A percentile compares a stretch with the other conserved stretches of the same genome.
These are phyloP conservation scores for Meyerozyma carpophila DNA, from an alignment of 1,139 yeast species.

Conservation along the genomic window DNA sequence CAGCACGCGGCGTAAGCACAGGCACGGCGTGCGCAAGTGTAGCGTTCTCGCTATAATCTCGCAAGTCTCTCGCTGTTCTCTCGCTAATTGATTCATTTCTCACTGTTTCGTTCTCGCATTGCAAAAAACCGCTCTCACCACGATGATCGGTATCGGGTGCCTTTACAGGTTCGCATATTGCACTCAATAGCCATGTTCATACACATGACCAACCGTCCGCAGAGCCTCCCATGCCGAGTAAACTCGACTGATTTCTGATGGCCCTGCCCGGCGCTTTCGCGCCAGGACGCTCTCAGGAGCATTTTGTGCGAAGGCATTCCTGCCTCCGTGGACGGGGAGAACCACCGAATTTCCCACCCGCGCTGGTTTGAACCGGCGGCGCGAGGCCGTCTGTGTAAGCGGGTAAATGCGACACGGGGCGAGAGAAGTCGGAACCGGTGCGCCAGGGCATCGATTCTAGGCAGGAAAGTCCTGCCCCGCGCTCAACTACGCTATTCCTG, in stretches of 20 bases:
- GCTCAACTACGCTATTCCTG: background rate
- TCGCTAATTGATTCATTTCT: no score
- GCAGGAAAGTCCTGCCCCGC: background rate
- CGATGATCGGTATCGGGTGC: slow-evolving; percentile 86
- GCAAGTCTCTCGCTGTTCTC: no score
- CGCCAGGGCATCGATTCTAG: slow-evolving; percentile 16
- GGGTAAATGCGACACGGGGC: slow-evolving; percentile 66
- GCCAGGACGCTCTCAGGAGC: slow-evolving; percentile 70
- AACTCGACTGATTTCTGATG: slow-evolving; percentile 52
- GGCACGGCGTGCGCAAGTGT: no score
- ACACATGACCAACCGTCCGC: slow-evolving; percentile 63
- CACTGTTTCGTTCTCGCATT: no score
- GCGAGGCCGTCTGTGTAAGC: slow-evolving; percentile 37
- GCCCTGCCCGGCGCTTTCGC: slow-evolving; percentile 71
- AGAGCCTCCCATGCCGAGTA: slow-evolving; percentile 59
- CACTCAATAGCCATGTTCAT: slow-evolving; percentile 58
- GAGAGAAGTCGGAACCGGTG: slow-evolving; percentile 36
- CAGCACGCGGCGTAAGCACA: background rate
- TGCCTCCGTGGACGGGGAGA: slow-evolving; percentile 45
- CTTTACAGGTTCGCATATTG: slow-evolving; percentile 62
- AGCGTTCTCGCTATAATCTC: no score
- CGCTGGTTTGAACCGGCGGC: slow-evolving; percentile 13
- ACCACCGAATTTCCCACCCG: slow-evolving; percentile 90
- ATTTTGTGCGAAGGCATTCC: slow-evolving; percentile 11
- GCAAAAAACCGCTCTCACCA: slow-evolving; percentile 34